Evolutionary conservation across 352 stramenopile species (phyloP).

Genomic region (Phytophthora pluvialis): DNA sequence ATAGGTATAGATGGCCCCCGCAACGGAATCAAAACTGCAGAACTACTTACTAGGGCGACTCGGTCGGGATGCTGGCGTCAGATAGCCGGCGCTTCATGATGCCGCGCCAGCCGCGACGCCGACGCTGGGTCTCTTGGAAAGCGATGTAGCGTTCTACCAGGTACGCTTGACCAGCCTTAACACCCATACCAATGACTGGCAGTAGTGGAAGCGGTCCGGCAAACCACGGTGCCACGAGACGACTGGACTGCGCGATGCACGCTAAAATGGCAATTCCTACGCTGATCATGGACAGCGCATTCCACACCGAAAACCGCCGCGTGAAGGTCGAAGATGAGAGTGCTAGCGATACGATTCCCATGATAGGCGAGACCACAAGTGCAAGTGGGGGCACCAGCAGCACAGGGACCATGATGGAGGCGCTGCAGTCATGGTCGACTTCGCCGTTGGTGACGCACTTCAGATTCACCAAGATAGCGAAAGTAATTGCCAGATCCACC

Average conservation of each 20-base stretch:
- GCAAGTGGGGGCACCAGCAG: constrained; percentile 72
- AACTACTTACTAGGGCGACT: constrained; percentile 60
- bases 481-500: constrained; percentile 80
- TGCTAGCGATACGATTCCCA: constrained; percentile 76
- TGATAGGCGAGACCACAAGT: constrained; percentile 73
- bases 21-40: background rate
- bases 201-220: constrained; percentile 71
- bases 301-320: constrained; percentile 79
- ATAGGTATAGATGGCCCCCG: constrained; percentile 5
- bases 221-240: constrained; percentile 84
- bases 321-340: constrained; percentile 76
- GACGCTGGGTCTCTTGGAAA: constrained; percentile 78
- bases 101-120: constrained; percentile 75
- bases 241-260: constrained; percentile 68
- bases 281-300: constrained; percentile 81
- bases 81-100: constrained; percentile 86
- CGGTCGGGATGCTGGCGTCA: constrained; percentile 73
- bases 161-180: constrained; percentile 75
- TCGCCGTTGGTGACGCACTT: constrained; percentile 80
- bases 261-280: constrained; percentile 71
- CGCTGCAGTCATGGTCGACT: constrained; percentile 72
- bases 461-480: constrained; percentile 81
- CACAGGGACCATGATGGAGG: constrained; percentile 77
- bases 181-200: constrained; percentile 64
- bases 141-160: constrained; percentile 81